These are phyloP conservation scores for Ophiostoma quercus DNA, from an alignment of 2,329 filamentous ascomycete species.

Conservation along the genomic window DNA sequence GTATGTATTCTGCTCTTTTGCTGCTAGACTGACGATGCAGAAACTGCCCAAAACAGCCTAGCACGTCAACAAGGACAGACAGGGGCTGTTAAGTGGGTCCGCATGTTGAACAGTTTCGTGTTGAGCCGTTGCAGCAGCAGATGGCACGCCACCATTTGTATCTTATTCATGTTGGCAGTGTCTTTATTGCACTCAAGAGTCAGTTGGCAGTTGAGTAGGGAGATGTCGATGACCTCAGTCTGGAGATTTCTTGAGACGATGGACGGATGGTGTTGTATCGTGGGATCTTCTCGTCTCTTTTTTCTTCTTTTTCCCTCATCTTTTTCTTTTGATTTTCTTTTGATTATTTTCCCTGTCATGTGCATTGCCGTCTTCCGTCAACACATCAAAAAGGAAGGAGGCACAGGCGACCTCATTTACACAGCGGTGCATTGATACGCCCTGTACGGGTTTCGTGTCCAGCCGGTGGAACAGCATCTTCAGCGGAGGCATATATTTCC, in stretches of 20 bases:
- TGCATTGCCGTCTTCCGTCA: not conserved
- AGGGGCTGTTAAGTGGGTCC: not conserved
- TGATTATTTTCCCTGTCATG: not conserved
- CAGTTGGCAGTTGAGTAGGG: too few relatives aligned
- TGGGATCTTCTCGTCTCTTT: constrained; percentile 2
- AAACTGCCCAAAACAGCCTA: not conserved
- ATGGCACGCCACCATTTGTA: constrained; percentile 11
- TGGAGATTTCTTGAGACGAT: not conserved
- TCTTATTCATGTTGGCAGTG: not conserved
- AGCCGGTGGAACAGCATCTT: not conserved
- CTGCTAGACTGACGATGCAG: not conserved
- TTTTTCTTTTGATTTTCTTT: not conserved
- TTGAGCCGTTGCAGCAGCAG: constrained; percentile 6
- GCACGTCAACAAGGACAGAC: not conserved
- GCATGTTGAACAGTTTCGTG: constrained; percentile 3
- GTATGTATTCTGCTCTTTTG: too few relatives aligned
- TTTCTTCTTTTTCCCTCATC: not conserved
- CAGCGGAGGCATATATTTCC: not conserved
- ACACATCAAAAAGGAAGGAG: not conserved
- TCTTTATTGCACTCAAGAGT: too few relatives aligned
- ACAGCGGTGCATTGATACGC: constrained; percentile 9
- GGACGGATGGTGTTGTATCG: not conserved
- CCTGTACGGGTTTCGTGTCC: constrained; percentile 9
- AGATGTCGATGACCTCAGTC: not conserved
- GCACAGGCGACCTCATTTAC: not conserved